phyloP scores from a whole-genome alignment of 805 yeast genomes.

The Saturnispora sanitii region DNA sequence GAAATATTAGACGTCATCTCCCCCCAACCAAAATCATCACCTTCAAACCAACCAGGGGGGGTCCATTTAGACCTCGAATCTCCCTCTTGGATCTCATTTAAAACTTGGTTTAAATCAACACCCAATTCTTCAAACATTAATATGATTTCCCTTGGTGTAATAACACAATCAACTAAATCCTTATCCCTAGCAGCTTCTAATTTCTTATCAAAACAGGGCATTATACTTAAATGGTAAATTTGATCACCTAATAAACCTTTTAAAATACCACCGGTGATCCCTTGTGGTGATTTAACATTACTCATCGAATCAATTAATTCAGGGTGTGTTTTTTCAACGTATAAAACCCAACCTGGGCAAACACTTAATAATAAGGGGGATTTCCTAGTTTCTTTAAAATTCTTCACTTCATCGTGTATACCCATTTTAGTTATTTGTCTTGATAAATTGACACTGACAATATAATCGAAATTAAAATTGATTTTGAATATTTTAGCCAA shows the following conservation, averaged over 20 bases:
- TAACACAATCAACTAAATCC: constrained; percentile 83
- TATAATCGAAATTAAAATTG: constrained; percentile 56
- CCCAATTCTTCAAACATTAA: constrained; percentile 39
- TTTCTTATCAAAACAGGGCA: constrained; percentile 98
- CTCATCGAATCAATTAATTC: constrained; percentile 63
- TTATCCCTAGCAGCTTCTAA: constrained; percentile 72
- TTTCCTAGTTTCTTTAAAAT: constrained; percentile 8
- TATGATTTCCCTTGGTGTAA: constrained; percentile 81
- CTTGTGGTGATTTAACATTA: constrained; percentile 82
- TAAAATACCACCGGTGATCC: constrained; percentile 73
- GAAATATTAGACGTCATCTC: too few species aligned
- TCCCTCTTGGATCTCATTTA: constrained; percentile 13
- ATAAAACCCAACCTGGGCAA: constrained; percentile 96
- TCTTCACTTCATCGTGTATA: constrained; percentile 33
- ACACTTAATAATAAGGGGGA: constrained; percentile 69
- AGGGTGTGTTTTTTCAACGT: constrained; percentile 94
- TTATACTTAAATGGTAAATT: constrained; percentile 73
- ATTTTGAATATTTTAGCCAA: constrained; percentile 48
- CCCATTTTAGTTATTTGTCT: constrained; percentile 51
- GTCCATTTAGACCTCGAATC: constrained; percentile 24
- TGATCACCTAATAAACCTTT: constrained; percentile 39
- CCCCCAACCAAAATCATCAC: constrained; percentile 46
- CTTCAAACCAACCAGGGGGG: constrained; percentile 52
- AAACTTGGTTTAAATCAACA: constrained; percentile 27
- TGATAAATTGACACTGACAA: constrained; percentile 82